Percentiles rank a stretch among this genome's conserved stretches.
Conservation (phyloP, 1,284 basidiomycete genomes). For the Phylloboletellus chloephorus region DNA sequence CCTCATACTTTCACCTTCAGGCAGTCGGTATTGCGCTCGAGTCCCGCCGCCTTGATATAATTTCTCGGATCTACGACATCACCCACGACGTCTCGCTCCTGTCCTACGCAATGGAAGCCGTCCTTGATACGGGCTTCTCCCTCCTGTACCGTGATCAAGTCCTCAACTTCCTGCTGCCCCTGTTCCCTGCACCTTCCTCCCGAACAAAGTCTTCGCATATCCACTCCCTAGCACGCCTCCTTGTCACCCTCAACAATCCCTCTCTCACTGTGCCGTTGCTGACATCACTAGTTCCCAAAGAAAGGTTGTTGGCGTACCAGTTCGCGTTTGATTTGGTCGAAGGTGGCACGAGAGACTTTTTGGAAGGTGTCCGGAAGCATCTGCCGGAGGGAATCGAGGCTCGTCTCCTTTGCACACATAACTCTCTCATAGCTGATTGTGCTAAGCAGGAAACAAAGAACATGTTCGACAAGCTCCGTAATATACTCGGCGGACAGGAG, state of each 20-base stretch:
- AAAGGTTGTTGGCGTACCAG: slow-evolving; percentile 82
- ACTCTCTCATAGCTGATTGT: slow-evolving; percentile 11
- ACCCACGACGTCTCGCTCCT: slow-evolving; percentile 74
- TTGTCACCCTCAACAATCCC: slow-evolving; percentile 80
- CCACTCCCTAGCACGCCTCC: slow-evolving; percentile 76
- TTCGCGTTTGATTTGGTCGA: slow-evolving; percentile 92
- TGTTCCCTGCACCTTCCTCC: slow-evolving; percentile 66
- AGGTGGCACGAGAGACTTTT: slow-evolving; percentile 87
- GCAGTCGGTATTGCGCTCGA: slow-evolving; percentile 93
- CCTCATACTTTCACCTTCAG: slow-evolving; percentile 37
- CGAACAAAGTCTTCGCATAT: slow-evolving; percentile 71
- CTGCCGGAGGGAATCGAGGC: slow-evolving; percentile 65
- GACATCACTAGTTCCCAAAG: slow-evolving; percentile 63
- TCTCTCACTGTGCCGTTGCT: slow-evolving; percentile 70
- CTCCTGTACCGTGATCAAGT: slow-evolving; percentile 81
- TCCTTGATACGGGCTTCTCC: slow-evolving; percentile 78
- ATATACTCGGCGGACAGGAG: slow-evolving; percentile 83
- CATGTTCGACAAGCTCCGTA: slow-evolving; percentile 67
- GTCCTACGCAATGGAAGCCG: slow-evolving; percentile 86
- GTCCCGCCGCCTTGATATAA: slow-evolving; percentile 79
- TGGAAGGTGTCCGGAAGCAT: slow-evolving; percentile 64
- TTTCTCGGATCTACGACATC: slow-evolving; percentile 68
- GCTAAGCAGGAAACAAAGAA: slow-evolving; percentile 49
- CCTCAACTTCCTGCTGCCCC: slow-evolving; percentile 78
- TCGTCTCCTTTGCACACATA: slow-evolving; percentile 19